Conservation (phyloP, 768 basidiomycete genomes). For the Mrakia hoshinonis region DNA sequence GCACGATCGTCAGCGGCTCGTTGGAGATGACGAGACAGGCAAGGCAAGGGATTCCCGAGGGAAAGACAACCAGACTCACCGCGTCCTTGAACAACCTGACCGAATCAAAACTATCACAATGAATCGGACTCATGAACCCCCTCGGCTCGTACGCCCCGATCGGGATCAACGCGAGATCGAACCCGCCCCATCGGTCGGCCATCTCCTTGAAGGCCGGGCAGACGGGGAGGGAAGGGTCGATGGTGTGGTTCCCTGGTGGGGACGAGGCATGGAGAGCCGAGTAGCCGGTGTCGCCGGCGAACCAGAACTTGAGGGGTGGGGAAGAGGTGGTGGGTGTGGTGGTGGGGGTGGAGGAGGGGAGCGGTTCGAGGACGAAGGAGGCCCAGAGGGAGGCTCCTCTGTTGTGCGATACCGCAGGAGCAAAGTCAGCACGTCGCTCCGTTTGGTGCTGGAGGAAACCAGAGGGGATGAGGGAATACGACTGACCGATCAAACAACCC, state of each 20-base stretch:
- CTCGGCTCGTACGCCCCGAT: slow-evolving; percentile 55
- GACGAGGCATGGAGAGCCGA: slow-evolving; percentile 34
- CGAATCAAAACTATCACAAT: slow-evolving; percentile 60
- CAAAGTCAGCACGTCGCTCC: too few relatives aligned
- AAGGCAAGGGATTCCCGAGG: not conserved
- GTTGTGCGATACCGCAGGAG: too few relatives aligned
- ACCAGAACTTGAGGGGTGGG: slow-evolving; percentile 40
- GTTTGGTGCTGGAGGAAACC: too few relatives aligned
- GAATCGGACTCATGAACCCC: slow-evolving; percentile 49
- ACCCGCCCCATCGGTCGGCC: slow-evolving; percentile 54
- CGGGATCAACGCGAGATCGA: slow-evolving; percentile 61
- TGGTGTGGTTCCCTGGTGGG: slow-evolving; percentile 9
- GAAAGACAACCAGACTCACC: slow-evolving; percentile 38
- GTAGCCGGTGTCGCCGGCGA: slow-evolving; percentile 51
- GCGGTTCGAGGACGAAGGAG: slow-evolving; percentile 27
- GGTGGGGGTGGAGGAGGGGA: not conserved
- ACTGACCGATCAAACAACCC: slow-evolving; percentile 47
- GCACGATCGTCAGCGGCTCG: too few relatives aligned
- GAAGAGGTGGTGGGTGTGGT: not conserved
- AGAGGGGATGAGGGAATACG: not conserved
- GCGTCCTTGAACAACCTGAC: slow-evolving; percentile 60
- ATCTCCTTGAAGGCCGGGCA: slow-evolving; percentile 70
- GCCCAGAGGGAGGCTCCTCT: slow-evolving; percentile 26
- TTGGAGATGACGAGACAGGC: not conserved
- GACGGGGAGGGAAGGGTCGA: slow-evolving; percentile 40